phyloP scores from a whole-genome alignment of 179 eudicot genomes.

The Beta lomatogona region DNA sequence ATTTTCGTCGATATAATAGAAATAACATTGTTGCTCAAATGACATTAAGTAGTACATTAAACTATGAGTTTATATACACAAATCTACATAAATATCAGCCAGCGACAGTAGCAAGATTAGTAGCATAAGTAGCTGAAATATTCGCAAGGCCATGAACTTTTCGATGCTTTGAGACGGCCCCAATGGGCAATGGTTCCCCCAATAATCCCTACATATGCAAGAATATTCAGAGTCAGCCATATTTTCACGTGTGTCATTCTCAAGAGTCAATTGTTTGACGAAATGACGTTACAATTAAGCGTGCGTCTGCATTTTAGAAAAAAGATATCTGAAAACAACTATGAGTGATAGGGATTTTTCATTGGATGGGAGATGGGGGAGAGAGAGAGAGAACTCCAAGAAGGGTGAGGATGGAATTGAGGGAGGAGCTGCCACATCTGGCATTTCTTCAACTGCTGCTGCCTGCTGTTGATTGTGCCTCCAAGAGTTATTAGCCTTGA shows the following conservation, averaged over 20 bases:
- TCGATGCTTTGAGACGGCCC: slow-evolving; percentile 65
- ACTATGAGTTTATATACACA: neutral
- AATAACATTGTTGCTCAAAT: too few relatives aligned
- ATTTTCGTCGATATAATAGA: neutral
- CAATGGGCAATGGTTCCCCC: slow-evolving; percentile 56
- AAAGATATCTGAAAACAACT: neutral
- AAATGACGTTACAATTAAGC: neutral
- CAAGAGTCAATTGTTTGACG: neutral
- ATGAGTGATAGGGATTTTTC: neutral
- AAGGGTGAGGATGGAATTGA: slow-evolving; percentile 41
- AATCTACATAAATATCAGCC: slow-evolving; percentile 18
- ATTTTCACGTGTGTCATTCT: neutral
- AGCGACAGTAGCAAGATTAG: slow-evolving; percentile 78
- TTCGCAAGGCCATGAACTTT: slow-evolving; percentile 65
- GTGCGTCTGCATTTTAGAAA: neutral
- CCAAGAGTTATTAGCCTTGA: neutral
- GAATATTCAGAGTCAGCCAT: neutral
- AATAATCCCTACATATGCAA: slow-evolving; percentile 50
- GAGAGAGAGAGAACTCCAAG: slow-evolving; percentile 59
- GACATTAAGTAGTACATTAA: neutral
- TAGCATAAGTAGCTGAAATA: slow-evolving; percentile 77
- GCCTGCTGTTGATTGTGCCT: slow-evolving; percentile 8
- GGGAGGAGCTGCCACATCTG: slow-evolving; percentile 13
- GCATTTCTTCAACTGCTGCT: slow-evolving; percentile 28
- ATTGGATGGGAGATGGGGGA: neutral